Percentiles rank a stretch among this genome's conserved stretches.
phyloP scores from a whole-genome alignment of 2,329 filamentous ascomycete species.

The Penicillium sp. region DNA sequence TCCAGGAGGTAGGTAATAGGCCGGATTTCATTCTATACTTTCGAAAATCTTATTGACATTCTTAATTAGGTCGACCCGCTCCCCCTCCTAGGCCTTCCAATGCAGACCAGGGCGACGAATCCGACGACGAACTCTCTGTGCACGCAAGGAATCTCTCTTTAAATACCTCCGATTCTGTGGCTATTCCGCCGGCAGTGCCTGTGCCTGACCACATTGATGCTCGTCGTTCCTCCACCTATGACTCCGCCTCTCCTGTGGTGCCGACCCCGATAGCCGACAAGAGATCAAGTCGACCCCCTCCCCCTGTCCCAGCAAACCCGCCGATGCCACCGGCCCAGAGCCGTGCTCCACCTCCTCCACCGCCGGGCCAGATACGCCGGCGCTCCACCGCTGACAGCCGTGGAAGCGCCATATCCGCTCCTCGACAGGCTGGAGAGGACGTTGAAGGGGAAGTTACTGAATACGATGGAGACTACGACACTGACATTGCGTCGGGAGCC shows the following conservation, averaged over 20 bases:
- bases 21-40: neutral
- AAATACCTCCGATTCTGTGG: conserved; percentile 42
- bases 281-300: conserved; percentile 44
- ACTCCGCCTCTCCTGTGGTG: conserved; percentile 44
- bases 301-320: conserved; percentile 40
- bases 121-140: conserved; percentile 78
- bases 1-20: conserved; percentile 56
- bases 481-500: conserved; percentile 91
- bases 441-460: conserved; percentile 81
- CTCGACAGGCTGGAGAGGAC: conserved; percentile 53
- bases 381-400: conserved; percentile 59
- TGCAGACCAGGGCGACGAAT: conserved; percentile 75
- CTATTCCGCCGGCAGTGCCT: conserved; percentile 35
- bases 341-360: conserved; percentile 66
- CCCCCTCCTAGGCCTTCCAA: conserved; percentile 58
- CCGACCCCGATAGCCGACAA: conserved; percentile 37
- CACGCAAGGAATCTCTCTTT: conserved; percentile 47
- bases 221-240: conserved; percentile 39
- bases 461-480: conserved; percentile 97
- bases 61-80: conserved; percentile 59
- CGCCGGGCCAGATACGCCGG: conserved; percentile 52
- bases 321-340: conserved; percentile 48
- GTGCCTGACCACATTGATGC: conserved; percentile 43
- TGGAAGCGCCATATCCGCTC: conserved; percentile 40
- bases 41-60: conserved; percentile 25